phyloP scores from a whole-genome alignment of 345 rosid species.

The rapeseed (Brassica napus) region Da-Ae NC_063437.1:18978501-18979000 shows the following conservation, averaged over 20 bases:
- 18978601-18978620: conserved; percentile 34
- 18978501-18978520: background rate
- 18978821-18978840: background rate
- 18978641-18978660: conserved; percentile 21
- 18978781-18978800: background rate
- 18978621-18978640: conserved; percentile 27
- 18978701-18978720: conserved; percentile 27
- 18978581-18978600: conserved; percentile 38
- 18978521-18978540: background rate
- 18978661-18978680: conserved; percentile 35
- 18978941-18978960: conserved; percentile 69
- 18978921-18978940: conserved; percentile 43
- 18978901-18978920: conserved; percentile 7
- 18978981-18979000: conserved; percentile 64
- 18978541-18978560: conserved; percentile 26
- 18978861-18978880: background rate
- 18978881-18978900: background rate
- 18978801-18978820: background rate
- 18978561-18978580: conserved; percentile 21
- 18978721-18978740: conserved; percentile 5
- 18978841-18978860: background rate
- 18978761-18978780: conserved; percentile 25
- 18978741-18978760: conserved; percentile 10
- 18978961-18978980: conserved; percentile 56
- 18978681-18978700: conserved; percentile 32